Evolutionary conservation across 495 filamentous ascomycete species (phyloP), one percentile per base, ranked within the genome.

Genomic region (Letharia lupina): DNA sequence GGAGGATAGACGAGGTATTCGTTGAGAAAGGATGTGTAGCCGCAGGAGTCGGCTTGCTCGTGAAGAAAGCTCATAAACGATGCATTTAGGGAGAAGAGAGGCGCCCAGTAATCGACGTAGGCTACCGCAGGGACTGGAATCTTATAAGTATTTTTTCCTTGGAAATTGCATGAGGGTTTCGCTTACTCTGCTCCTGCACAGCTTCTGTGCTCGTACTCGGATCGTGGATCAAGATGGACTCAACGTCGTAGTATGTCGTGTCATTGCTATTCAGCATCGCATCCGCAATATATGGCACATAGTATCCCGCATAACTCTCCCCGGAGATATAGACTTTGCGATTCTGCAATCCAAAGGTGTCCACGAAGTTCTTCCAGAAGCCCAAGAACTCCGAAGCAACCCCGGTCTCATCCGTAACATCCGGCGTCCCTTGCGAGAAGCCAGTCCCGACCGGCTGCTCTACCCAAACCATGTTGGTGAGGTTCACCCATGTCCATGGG

Each of bases 231-330:
- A 86, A 77, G 62, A 90, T 82, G 3, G 84, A 85, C n/a, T 81
- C 77, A 15, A 91, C 72, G 69, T 91, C 80, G 72, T 84, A 90
- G 70, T 90, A 87, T 3, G 70, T 78, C 2, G 75, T 86, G 71
- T 94, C 82, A 23, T 91, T 84, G 52, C 78, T 79, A 64, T 89
- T 82, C 69, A 93, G 77, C 80, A 94, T 89, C 12, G 85, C 87
- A 69, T 83, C 81, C 1, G 89, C 86, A 60, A 95, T 87, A 70
- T 93, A 95, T 0, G 91, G 89, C 47, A 91, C 86, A 69, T 93
- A 95, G 64, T 80, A 79, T 8, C 91, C 91, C 31, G 87, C 89
- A 71, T 91, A 89, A 52, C 82, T 86, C 70, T 90, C 87, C 0
- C 87, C 88, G 3, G 87, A 81, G 61, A 91, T 81, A 68, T 87